Evolutionary conservation across 495 filamentous ascomycete genomes (phyloP).

Genomic region (Penicillium cataractarum): DNA sequence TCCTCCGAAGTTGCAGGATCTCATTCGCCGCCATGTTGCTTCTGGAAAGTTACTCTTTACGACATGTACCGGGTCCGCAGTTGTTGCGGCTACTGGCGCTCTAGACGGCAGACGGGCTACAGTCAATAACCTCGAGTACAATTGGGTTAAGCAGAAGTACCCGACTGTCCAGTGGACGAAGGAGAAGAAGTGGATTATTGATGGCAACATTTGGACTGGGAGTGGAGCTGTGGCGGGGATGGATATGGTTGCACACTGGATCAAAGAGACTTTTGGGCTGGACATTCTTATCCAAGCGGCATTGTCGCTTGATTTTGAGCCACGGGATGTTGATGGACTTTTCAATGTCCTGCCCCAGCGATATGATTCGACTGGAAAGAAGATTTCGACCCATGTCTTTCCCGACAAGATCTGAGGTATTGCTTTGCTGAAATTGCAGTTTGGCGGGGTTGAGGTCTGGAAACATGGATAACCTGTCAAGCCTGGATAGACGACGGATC

Average conservation of each 20-base stretch:
- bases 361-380: not conserved
- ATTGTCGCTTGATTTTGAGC: conserved; percentile 5
- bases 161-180: conserved; percentile 40
- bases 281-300: not conserved
- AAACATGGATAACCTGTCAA: not conserved
- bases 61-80: not conserved
- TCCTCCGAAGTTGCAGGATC: not conserved
- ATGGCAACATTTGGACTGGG: conserved; percentile 42
- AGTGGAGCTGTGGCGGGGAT: conserved; percentile 39
- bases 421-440: not conserved
- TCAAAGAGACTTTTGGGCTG: not conserved
- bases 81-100: not conserved
- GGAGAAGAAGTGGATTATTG: conserved; percentile 39
- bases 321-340: not conserved
- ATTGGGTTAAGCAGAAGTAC: not conserved
- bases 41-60: not conserved
- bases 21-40: not conserved
- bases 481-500: not conserved
- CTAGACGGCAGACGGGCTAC: not conserved
- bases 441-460: not conserved
- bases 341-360: not conserved
- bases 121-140: not conserved
- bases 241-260: conserved; percentile 35
- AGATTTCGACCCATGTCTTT: conserved; percentile 1
- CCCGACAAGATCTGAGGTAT: not conserved